Evolutionary conservation across 495 filamentous ascomycete genomes (phyloP), one percentile per base, ranked within the genome.

Genomic region (Rusavskia elegans): DNA sequence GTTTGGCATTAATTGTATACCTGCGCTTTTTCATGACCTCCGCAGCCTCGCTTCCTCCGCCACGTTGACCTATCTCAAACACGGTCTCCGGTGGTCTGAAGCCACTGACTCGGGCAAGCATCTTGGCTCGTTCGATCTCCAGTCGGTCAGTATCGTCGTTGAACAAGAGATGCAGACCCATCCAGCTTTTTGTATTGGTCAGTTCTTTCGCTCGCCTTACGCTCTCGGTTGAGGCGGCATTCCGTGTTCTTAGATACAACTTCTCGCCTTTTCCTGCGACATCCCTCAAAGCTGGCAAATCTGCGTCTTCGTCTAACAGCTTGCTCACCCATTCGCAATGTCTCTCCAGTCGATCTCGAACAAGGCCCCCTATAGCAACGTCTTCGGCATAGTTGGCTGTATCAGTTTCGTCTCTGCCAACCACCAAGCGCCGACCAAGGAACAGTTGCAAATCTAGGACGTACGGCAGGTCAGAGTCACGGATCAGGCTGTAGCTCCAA

Each of bases 371-470:
- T 36, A 92, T 78, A 3, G 87, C 77, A 1, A 97, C 76, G 56
- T 94, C 87, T 50, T 84, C 73, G 0, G 87, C 76, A 61, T 82
- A 96, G 54, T 84, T 85, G 19, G 77, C 68, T 8, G 70, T 53
- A 1, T 76, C 69, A 19, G 68, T 75, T 14, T 61, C 64, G 13
- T 71, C 67, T 35, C 66, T 67, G 1, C 87, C 88, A 30, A 89
- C 62, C 0, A 93, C 73, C 20, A 98, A 68, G 60, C 78, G 83
- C 60, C 80, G 82, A 10, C 85, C 84, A 0, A 98, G 76, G 64
- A 98, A 98, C 0, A 98, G 76, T 63, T 98, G 92, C n/a, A 98
- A 67, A 61, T 98, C 92, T 2, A 98, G 68, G 1, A 98, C 73
- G 61, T 96, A 98, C 1, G 92, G 86, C 2, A 83, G 79, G 65